A percentile compares a stretch with the other conserved stretches of the same genome.
These are phyloP conservation scores for Lachancea mirantina DNA, from an alignment of 805 yeast species.

Conservation along the genomic window DNA sequence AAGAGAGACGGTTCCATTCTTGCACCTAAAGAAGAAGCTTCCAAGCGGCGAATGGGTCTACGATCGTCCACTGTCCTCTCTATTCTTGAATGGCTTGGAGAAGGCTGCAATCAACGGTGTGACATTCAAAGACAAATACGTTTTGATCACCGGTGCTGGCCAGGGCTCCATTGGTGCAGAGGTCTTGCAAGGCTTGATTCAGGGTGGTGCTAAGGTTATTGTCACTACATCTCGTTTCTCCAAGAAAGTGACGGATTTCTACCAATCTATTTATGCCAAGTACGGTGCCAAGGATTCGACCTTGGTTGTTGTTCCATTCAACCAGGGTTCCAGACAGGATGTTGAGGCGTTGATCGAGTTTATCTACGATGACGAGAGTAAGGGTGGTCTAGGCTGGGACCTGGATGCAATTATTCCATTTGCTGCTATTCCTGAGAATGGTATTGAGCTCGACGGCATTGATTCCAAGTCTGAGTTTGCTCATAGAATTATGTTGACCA, in stretches of 20 bases:
- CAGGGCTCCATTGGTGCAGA: slow-evolving; percentile 98
- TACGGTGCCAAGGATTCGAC: slow-evolving; percentile 90
- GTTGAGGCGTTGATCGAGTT: slow-evolving; percentile 77
- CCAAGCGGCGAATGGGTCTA: slow-evolving; percentile 74
- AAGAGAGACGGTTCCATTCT: slow-evolving; percentile 85
- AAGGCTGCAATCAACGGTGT: slow-evolving; percentile 91
- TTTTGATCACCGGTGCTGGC: slow-evolving; percentile 96
- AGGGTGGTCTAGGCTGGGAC: slow-evolving; percentile 97
- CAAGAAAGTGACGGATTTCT: slow-evolving; percentile 88
- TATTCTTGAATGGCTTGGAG: slow-evolving; percentile 85
- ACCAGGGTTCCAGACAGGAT: slow-evolving; percentile 95
- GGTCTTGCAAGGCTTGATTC: slow-evolving; percentile 83
- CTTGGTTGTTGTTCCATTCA: slow-evolving; percentile 94
- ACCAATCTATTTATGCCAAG: slow-evolving; percentile 87
- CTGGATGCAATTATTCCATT: slow-evolving; percentile 93
- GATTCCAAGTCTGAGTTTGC: slow-evolving; percentile 97
- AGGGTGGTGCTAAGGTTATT: slow-evolving; percentile 97
- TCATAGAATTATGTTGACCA: slow-evolving; percentile 97
- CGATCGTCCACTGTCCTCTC: slow-evolving; percentile 67
- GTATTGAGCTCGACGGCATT: slow-evolving; percentile 86
- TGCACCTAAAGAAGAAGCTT: slow-evolving; percentile 79
- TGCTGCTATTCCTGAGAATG: slow-evolving; percentile 99
- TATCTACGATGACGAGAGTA: slow-evolving; percentile 75
- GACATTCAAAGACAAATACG: slow-evolving; percentile 80
- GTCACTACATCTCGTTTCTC: slow-evolving; percentile 96